phyloP scores from a whole-genome alignment of 2,329 filamentous ascomycete genomes.

The Paraconiothyrium brasiliense region DNA sequence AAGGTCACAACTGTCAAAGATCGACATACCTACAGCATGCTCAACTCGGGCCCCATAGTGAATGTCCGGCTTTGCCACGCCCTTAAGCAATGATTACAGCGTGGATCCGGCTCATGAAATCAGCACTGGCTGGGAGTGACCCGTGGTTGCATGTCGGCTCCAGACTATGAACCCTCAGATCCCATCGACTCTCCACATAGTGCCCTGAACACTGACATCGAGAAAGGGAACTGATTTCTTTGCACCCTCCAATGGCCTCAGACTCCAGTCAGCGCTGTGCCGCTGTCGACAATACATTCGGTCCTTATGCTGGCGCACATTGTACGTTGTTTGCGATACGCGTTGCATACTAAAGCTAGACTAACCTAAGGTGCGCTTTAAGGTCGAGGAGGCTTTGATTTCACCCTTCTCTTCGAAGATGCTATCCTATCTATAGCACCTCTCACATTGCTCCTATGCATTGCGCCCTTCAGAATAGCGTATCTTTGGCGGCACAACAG shows the following conservation, averaged over 20 bases:
- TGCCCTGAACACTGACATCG: slow-evolving; percentile 29
- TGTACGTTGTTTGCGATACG: slow-evolving; percentile 23
- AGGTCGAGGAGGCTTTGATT: slow-evolving; percentile 49
- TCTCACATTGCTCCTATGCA: slow-evolving; percentile 38
- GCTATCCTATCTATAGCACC: slow-evolving; percentile 45
- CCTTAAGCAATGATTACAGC: slow-evolving; percentile 23
- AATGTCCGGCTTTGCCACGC: slow-evolving; percentile 6
- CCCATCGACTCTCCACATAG: slow-evolving; percentile 31
- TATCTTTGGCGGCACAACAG: slow-evolving; percentile 36
- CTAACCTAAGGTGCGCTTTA: not conserved
- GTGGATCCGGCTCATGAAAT: slow-evolving; percentile 34
- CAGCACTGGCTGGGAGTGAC: slow-evolving; percentile 22
- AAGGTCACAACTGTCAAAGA: slow-evolving; percentile 10
- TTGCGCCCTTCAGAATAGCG: slow-evolving; percentile 40
- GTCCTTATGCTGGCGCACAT: slow-evolving; percentile 39
- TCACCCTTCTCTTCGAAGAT: slow-evolving; percentile 50
- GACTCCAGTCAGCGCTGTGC: slow-evolving; percentile 28
- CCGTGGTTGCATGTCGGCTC: slow-evolving; percentile 24
- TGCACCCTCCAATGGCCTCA: slow-evolving; percentile 32
- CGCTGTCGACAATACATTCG: slow-evolving; percentile 42
- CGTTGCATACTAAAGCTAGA: not conserved
- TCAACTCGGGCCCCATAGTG: slow-evolving; percentile 11
- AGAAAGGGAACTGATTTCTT: slow-evolving; percentile 31
- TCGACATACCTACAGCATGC: slow-evolving; percentile 11
- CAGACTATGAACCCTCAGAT: slow-evolving; percentile 26